Conservation (phyloP, 2,329 filamentous ascomycete species). For the Colletotrichum tropicale region DNA sequence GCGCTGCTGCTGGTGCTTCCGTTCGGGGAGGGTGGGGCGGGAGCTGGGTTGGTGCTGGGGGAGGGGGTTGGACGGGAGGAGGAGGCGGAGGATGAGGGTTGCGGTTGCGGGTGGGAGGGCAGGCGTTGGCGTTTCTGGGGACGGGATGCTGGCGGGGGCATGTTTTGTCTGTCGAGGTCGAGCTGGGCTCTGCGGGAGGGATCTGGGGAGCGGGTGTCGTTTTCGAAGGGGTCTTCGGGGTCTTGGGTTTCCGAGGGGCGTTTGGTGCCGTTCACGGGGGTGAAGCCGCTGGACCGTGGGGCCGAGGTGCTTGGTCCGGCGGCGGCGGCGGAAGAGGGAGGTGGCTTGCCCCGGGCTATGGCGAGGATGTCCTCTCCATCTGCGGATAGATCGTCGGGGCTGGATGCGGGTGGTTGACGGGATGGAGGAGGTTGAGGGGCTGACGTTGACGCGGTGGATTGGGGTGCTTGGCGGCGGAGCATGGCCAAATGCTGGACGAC, state of each 20-base stretch:
- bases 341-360: background rate
- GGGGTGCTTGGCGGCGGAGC: background rate
- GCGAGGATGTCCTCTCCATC: background rate
- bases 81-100: background rate
- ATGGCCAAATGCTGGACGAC: constrained; percentile 1
- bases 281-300: background rate
- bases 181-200: constrained; percentile 27
- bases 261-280: constrained; percentile 6
- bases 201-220: constrained; percentile 20
- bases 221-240: constrained; percentile 24
- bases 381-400: background rate
- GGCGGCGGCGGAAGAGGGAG: background rate
- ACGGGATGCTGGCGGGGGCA: constrained; percentile 12
- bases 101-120: background rate
- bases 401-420: background rate
- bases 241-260: background rate
- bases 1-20: background rate
- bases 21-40: constrained; percentile 26
- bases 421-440: background rate
- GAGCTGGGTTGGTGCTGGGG: constrained; percentile 15
- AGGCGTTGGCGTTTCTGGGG: background rate
- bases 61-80: constrained; percentile 8
- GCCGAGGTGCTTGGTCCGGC: background rate
- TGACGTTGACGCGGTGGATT: background rate
- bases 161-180: constrained; percentile 22